Evolutionary conservation across 495 filamentous ascomycete genomes (phyloP), one percentile per base, ranked within the genome.

Genomic region (Friedmanniomyces endolithicus): DNA sequence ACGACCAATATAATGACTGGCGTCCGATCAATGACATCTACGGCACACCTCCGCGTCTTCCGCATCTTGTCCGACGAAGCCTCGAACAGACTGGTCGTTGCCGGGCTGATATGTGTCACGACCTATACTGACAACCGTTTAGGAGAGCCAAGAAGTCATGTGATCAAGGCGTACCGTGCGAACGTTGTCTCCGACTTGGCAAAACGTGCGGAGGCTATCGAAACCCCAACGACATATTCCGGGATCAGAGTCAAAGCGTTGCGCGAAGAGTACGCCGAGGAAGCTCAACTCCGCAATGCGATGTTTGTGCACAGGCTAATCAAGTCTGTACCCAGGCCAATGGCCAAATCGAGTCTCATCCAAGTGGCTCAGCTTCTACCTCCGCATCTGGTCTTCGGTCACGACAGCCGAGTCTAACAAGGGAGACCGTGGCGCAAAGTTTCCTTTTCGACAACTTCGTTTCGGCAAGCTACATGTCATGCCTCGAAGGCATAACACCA

Each of bases 131-230:
- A 24, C 53, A 16, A n/a, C 27, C 24, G 7, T 33, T 9, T 35
- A 59, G 57, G 19, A 54, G 40, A 39, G 45, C 52, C 16, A 59
- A 59, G 47, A 59, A 59, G 24, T 4, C 19, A 17, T 59, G 57
- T 37, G 57, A 59, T 35, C 46, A 59, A 45, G 33, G 34, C 9
- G 35, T 59, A 11, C 57, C 57, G 14, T 59, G 57, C 29, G 39
- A 43, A 17, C 40, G 57, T n/a, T 59, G 57, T 47, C 51, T 55
- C 25, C 50, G 57, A 19, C 44, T 59, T 14, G 45, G 37, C 2
- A 59, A 59, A 25, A 45, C 52, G 1, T 59, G 57, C 25, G 51
- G 57, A 29, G 57, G 57, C 17, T 59, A 59, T 23, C 57, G 57
- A n/a, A 45, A 59, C 31, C n/a, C 50, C n/a, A 31, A 46, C 27